phyloP scores from a whole-genome alignment of 192 early-diverging fungal species.

The Linderina pennispora region DNA sequence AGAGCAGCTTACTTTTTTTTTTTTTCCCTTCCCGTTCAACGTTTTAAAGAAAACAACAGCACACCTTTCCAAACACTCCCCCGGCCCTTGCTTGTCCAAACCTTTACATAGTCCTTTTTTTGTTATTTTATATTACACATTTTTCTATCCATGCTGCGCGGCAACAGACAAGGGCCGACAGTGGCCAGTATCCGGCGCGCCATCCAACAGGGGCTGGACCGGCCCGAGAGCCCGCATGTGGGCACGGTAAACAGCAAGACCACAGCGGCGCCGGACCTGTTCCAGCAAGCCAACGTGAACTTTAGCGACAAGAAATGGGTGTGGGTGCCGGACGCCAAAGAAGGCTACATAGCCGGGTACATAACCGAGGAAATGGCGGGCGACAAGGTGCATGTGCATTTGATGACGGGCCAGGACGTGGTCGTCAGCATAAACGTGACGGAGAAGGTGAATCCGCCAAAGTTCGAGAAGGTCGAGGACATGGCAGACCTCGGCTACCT shows the following conservation, averaged over 20 bases:
- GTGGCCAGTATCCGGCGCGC: constrained; percentile 48
- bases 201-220: constrained; percentile 43
- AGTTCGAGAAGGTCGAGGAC: constrained; percentile 98
- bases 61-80: too few species aligned
- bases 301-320: constrained; percentile 97
- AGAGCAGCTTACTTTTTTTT: too few species aligned
- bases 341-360: constrained; percentile 84
- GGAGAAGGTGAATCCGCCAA: constrained; percentile 98
- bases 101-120: too few species aligned
- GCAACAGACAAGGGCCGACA: constrained; percentile 30
- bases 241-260: constrained; percentile 35
- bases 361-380: constrained; percentile 64
- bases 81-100: too few species aligned
- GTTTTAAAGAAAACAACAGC: too few species aligned
- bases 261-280: constrained; percentile 37
- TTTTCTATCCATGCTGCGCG: constrained; percentile 25
- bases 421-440: constrained; percentile 73
- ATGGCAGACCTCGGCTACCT: constrained; percentile 97
- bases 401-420: constrained; percentile 68
- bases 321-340: constrained; percentile 89
- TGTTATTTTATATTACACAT: too few species aligned
- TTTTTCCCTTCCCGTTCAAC: too few species aligned
- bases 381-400: constrained; percentile 66
- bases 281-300: constrained; percentile 55
- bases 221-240: constrained; percentile 34